Conservation (phyloP, 148 eudicot species). For the Spergularia marina region DNA sequence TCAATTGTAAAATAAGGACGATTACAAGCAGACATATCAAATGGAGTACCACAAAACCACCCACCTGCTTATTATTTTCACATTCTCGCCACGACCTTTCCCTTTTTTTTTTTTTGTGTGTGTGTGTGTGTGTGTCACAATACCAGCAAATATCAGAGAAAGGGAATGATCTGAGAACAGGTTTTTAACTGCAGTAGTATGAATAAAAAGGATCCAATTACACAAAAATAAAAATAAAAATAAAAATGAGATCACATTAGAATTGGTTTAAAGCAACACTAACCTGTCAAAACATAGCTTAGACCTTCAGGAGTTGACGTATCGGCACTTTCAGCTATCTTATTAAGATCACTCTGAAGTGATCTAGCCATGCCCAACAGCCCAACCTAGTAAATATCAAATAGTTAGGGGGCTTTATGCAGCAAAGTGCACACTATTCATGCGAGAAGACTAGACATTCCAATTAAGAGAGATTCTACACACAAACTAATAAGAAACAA, state of each 20-base stretch:
- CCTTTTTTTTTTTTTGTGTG: too few relatives aligned
- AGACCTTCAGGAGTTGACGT: slow-evolving; percentile 78
- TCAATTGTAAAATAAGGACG: too few relatives aligned
- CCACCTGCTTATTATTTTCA: too few relatives aligned
- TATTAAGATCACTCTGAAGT: slow-evolving; percentile 83
- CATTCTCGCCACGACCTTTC: too few relatives aligned
- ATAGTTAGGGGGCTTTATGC: not conserved
- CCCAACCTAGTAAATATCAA: slow-evolving; percentile 52
- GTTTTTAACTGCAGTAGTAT: too few relatives aligned
- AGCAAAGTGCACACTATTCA: not conserved
- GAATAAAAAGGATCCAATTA: too few relatives aligned
- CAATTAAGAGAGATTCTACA: not conserved
- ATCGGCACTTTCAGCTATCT: slow-evolving; percentile 82
- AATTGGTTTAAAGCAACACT: not conserved
- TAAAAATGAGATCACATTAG: not conserved
- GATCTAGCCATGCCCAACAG: slow-evolving; percentile 82
- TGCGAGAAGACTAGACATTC: not conserved
- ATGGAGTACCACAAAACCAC: too few relatives aligned
- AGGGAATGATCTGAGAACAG: too few relatives aligned
- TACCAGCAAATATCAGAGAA: too few relatives aligned
- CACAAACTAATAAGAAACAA: not conserved
- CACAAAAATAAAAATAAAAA: too few relatives aligned
- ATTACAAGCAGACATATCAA: too few relatives aligned
- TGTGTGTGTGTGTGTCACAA: too few relatives aligned
- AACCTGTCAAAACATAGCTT: slow-evolving; percentile 80